phyloP scores from a whole-genome alignment of 805 yeast species.

The Monosporozyma yasuniensis region DNA sequence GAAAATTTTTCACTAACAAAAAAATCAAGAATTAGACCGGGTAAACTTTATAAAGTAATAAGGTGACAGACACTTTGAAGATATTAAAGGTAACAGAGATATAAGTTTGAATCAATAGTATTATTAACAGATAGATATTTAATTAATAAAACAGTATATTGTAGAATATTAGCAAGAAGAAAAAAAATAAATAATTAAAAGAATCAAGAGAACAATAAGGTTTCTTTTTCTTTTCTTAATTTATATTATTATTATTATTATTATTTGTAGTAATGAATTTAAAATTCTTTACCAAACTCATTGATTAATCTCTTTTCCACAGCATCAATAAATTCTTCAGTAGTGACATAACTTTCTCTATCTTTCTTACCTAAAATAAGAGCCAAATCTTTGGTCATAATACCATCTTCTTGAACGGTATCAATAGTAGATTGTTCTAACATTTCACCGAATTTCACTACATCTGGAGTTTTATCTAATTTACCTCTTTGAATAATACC shows the following conservation, averaged over 20 bases:
- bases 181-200: background rate
- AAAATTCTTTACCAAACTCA: slow-evolving; percentile 6
- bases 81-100: no score
- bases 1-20: background rate
- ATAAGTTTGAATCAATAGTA: background rate
- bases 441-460: slow-evolving; percentile 64
- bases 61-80: background rate
- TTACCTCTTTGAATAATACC: slow-evolving; percentile 90
- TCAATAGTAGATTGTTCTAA: slow-evolving; percentile 80
- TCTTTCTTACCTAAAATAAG: slow-evolving; percentile 80
- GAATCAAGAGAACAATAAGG: no score
- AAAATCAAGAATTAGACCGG: background rate
- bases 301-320: slow-evolving; percentile 57
- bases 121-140: background rate
- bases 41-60: background rate
- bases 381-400: slow-evolving; percentile 95
- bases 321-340: slow-evolving; percentile 82
- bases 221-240: no score
- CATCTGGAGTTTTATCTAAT: slow-evolving; percentile 80
- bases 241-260: no score
- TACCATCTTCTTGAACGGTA: slow-evolving; percentile 73
- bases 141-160: no score
- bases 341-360: slow-evolving; percentile 74
- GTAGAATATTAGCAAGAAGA: no score
- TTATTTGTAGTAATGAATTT: no score